phyloP scores from a whole-genome alignment of 2,329 filamentous ascomycete species.

The Hyphodiscus sp. region DNA sequence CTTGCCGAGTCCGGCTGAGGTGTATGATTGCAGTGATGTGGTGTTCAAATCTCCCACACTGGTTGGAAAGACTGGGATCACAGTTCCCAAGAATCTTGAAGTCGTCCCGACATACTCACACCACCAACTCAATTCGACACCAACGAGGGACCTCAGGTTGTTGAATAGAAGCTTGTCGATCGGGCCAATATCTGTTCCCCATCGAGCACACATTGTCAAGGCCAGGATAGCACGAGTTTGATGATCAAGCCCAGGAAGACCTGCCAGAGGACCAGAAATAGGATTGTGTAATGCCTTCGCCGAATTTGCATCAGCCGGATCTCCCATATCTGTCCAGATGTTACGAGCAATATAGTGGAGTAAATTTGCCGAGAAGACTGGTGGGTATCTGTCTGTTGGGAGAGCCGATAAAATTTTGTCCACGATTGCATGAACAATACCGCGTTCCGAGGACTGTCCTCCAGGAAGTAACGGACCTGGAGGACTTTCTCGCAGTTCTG shows the following conservation, averaged over 20 bases:
- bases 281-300: slow-evolving; percentile 67
- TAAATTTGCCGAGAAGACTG: slow-evolving; percentile 38
- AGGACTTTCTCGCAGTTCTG: slow-evolving; percentile 52
- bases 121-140: slow-evolving; percentile 25
- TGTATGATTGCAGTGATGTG: background rate
- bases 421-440: slow-evolving; percentile 25
- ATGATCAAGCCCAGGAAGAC: slow-evolving; percentile 67
- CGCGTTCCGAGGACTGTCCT: slow-evolving; percentile 24
- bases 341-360: slow-evolving; percentile 40
- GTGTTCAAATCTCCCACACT: background rate
- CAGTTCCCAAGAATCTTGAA: slow-evolving; percentile 11
- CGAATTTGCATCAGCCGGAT: slow-evolving; percentile 48
- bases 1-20: slow-evolving; percentile 12
- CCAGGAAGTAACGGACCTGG: slow-evolving; percentile 47
- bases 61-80: slow-evolving; percentile 14
- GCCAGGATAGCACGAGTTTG: slow-evolving; percentile 63
- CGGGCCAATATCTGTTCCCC: slow-evolving; percentile 55
- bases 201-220: slow-evolving; percentile 65
- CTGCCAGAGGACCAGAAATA: slow-evolving; percentile 57
- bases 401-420: slow-evolving; percentile 11
- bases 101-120: slow-evolving; percentile 25
- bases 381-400: slow-evolving; percentile 20
- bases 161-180: slow-evolving; percentile 33
- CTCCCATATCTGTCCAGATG: slow-evolving; percentile 46
- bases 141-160: slow-evolving; percentile 22